Evolutionary conservation across 2,329 filamentous ascomycete species (phyloP).

Genomic region (Lasiodiplodia citricola): DNA sequence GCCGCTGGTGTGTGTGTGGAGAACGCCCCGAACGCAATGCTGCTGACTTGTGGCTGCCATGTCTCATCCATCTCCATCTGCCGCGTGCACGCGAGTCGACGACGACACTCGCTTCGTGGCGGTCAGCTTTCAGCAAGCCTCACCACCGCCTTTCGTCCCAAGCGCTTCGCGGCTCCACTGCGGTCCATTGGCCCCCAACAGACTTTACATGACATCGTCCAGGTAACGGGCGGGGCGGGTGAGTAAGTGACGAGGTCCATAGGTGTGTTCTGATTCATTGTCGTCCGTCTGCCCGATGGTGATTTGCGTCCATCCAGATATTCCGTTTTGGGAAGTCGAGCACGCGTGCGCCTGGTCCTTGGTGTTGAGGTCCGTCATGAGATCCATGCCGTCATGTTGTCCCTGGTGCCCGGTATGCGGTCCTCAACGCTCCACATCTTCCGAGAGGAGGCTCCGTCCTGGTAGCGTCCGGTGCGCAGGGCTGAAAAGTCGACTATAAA

Average conservation of each 20-base stretch:
- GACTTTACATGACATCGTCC: constrained; percentile 1
- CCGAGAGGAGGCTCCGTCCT: constrained; percentile 1
- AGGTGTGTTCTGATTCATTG: background rate
- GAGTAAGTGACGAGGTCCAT: constrained; percentile 5
- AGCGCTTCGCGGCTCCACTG: constrained; percentile 20
- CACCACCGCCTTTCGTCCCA: background rate
- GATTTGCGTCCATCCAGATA: background rate
- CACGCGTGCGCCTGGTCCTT: background rate
- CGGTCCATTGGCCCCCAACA: constrained; percentile 16
- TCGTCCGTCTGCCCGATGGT: background rate
- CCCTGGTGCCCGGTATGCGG: constrained; percentile 6
- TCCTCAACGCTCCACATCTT: background rate
- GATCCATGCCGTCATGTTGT: background rate
- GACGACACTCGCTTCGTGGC: background rate
- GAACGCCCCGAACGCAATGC: constrained; percentile 4
- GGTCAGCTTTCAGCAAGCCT: constrained; percentile 11
- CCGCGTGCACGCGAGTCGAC: constrained; percentile 12
- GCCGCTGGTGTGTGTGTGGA: constrained; percentile 5
- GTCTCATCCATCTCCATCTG: constrained; percentile 18
- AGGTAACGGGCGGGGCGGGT: background rate
- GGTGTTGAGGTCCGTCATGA: background rate
- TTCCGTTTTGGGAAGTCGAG: constrained; percentile 1
- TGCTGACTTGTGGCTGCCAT: constrained; percentile 16
- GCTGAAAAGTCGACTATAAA: background rate
- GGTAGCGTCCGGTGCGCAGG: constrained; percentile 10